Base-by-base conservation (phyloP, 2,329 filamentous ascomycete genomes). In the Coniochaeta sp. region DNA sequence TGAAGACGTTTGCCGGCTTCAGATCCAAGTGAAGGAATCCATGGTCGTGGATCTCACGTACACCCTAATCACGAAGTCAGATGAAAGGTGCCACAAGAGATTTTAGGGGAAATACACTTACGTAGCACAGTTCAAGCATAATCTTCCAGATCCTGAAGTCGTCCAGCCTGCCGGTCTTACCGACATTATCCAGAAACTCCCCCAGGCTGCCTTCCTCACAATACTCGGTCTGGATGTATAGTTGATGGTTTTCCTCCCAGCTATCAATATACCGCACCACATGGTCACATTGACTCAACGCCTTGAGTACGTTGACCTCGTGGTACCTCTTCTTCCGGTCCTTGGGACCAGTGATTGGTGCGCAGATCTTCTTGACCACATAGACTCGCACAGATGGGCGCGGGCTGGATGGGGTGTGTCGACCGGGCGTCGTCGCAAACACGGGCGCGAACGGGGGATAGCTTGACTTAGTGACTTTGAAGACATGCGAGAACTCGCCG, bases 121-220 rank as follows among this genome's bases (percentile, higher is more conserved):
- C 91, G 79, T 89, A 78, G 68, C 88, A 84, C 61, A 96, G 75
- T 73, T 99, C 95, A 47, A 96, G 83, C 67, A 98, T 78, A 61
- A 98, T 93, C 78, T 99, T 99, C 91, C 95, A 99, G 73, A 98
- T 97, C 63, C 95, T 86, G 76, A 99, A 99, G 72, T 98, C 95
- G 74, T 99, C 95, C 65, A 99, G 77, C 66, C 93, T 85, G 55
- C 91, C 93, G 71, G 90, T 91, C 62, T 88, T 82, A 26, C 95
- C 95, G 62, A 91, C 86, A 61, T 89, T 85, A n/a, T 85, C 83
- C 32, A 99, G 81, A 71, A 98, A 99, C 17, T 86, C 82, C 71
- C 96, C 89, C 50, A 99, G 78, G 62, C 91, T 96, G 17, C 95
- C 95, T 71, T 96, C 91, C 71, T 97, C 93, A 69, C 95, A 99